Evolutionary conservation across 345 rosid species (phyloP).

Genomic region (Eutrema yunnanense): DNA sequence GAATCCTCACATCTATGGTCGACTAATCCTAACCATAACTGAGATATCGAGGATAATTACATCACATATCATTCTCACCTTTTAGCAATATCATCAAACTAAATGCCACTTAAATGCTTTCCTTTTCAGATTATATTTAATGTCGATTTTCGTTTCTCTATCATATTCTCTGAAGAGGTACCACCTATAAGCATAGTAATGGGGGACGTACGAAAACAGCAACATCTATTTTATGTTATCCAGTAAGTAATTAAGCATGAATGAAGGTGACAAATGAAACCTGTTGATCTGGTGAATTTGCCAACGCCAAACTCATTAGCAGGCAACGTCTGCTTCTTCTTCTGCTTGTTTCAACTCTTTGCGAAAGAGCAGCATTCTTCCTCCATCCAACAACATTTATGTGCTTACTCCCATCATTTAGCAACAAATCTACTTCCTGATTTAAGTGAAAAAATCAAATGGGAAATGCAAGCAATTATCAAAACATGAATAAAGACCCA

Average conservation of each 20-base stretch:
- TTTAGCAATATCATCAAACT: background rate
- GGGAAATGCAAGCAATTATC: constrained; percentile 9
- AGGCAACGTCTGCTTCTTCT: constrained; percentile 95
- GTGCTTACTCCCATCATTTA: constrained; percentile 99
- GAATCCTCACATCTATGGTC: background rate
- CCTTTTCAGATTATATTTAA: background rate
- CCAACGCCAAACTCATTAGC: constrained; percentile 91
- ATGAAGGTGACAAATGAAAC: constrained; percentile 34
- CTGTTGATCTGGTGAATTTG: constrained; percentile 76
- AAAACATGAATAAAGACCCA: constrained; percentile 6
- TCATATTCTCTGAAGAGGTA: background rate
- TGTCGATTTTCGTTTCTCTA: background rate
- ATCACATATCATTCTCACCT: background rate
- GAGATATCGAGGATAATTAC: background rate
- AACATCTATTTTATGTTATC: constrained; percentile 4
- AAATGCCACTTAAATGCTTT: background rate
- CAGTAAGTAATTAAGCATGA: background rate
- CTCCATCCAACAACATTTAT: constrained; percentile 90
- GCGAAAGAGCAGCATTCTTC: constrained; percentile 65
- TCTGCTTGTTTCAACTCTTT: constrained; percentile 88
- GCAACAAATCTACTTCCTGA: constrained; percentile 96
- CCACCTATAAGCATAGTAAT: background rate
- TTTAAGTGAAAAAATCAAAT: constrained; percentile 28
- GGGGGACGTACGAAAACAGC: background rate
- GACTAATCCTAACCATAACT: background rate